Evolutionary conservation across 805 yeast species (phyloP).

Genomic region (Kluyveromyces nonfermentans): DNA sequence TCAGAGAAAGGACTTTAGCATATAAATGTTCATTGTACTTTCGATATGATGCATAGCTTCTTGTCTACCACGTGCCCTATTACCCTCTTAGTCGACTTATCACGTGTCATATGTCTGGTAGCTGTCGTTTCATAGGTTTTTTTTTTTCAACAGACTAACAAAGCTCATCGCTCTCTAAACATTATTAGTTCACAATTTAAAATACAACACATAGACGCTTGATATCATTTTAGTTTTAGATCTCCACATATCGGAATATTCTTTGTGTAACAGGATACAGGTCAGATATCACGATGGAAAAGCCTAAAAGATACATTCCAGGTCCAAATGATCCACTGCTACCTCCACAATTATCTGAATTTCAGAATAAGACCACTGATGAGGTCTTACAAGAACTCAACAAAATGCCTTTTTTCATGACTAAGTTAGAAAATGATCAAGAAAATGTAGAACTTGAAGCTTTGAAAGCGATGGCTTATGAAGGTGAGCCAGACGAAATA

Average conservation of each 20-base stretch:
- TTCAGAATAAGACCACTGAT: slow-evolving; percentile 53
- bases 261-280: too few relatives aligned
- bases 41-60: too few relatives aligned
- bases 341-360: slow-evolving; percentile 74
- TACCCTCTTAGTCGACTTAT: too few relatives aligned
- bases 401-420: slow-evolving; percentile 90
- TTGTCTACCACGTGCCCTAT: too few relatives aligned
- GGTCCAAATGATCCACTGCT: slow-evolving; percentile 56
- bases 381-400: slow-evolving; percentile 73
- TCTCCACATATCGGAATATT: too few relatives aligned
- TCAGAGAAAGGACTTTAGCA: too few relatives aligned
- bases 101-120: not conserved
- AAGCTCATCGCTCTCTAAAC: not conserved
- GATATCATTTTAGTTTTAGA: too few relatives aligned
- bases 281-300: too few relatives aligned
- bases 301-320: slow-evolving; percentile 35
- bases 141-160: too few relatives aligned
- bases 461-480: slow-evolving; percentile 80
- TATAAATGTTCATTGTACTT: too few relatives aligned
- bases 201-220: too few relatives aligned
- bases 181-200: too few relatives aligned
- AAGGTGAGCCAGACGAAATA: slow-evolving; percentile 89
- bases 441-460: slow-evolving; percentile 76
- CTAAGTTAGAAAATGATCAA: slow-evolving; percentile 65
- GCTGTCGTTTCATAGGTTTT: not conserved